Conservation (phyloP, 2,329 filamentous ascomycete species). For the Penicillium sp. region DNA sequence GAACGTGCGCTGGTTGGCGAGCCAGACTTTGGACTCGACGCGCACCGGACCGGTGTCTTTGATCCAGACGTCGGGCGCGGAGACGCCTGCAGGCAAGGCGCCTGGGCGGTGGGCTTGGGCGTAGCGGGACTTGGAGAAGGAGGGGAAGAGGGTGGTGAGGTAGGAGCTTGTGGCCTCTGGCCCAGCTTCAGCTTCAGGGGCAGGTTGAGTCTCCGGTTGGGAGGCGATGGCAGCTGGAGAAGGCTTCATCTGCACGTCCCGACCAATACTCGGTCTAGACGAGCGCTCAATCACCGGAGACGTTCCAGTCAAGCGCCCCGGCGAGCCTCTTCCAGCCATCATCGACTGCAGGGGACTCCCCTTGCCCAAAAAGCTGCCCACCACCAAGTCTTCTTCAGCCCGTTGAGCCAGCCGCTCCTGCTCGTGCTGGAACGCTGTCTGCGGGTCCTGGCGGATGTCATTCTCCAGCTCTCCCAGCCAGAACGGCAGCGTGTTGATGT, state of each 20-base stretch:
- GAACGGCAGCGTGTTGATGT: constrained; percentile 94
- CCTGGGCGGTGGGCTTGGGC: constrained; percentile 49
- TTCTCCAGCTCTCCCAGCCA: constrained; percentile 90
- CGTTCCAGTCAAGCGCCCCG: constrained; percentile 15
- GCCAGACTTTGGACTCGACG: constrained; percentile 97
- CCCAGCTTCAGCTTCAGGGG: neutral
- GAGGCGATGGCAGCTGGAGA: neutral
- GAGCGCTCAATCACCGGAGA: constrained; percentile 6
- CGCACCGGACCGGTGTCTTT: constrained; percentile 90
- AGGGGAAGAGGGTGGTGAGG: constrained; percentile 60
- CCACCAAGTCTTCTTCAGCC: constrained; percentile 81
- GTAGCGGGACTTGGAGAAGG: constrained; percentile 77
- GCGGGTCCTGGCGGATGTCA: constrained; percentile 90
- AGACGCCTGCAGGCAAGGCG: constrained; percentile 79
- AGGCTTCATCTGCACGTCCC: constrained; percentile 8
- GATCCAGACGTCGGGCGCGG: constrained; percentile 79
- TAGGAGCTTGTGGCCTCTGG: constrained; percentile 1
- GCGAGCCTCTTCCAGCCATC: constrained; percentile 26
- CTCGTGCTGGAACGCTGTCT: constrained; percentile 85
- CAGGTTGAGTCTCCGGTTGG: too few relatives aligned
- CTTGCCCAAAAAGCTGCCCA: constrained; percentile 76
- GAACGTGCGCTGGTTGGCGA: constrained; percentile 96
- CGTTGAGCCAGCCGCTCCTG: constrained; percentile 76
- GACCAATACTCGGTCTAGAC: constrained; percentile 3
- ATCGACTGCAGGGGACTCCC: constrained; percentile 27